Evolutionary conservation across 2,329 filamentous ascomycete species (phyloP).

Genomic region (Paraconiothyrium brasiliense): DNA sequence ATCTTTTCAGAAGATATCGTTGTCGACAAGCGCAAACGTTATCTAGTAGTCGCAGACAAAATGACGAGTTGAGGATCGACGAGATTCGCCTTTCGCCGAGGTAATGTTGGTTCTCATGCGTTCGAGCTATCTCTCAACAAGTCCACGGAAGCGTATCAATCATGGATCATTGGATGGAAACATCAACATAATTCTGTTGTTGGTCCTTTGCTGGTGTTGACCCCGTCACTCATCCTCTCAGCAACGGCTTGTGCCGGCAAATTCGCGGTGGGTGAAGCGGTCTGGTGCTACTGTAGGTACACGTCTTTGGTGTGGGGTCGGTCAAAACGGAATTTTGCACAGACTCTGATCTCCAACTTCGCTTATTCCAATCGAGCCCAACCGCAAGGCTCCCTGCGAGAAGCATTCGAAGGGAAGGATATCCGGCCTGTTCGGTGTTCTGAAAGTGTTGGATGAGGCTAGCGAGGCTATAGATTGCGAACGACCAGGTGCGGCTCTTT

Average conservation of each 20-base stretch:
- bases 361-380: conserved; percentile 12
- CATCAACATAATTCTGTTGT: background rate
- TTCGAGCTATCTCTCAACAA: conserved; percentile 12
- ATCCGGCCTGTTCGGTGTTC: conserved; percentile 15
- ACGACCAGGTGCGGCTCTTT: conserved; percentile 22
- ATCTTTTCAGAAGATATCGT: background rate
- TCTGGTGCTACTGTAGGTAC: conserved; percentile 20
- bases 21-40: background rate
- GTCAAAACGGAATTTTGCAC: background rate
- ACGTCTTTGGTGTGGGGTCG: conserved; percentile 14
- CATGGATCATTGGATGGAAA: background rate
- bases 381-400: background rate
- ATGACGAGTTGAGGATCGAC: background rate
- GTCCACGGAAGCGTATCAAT: background rate
- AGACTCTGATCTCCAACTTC: background rate
- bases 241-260: conserved; percentile 11
- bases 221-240: conserved; percentile 10
- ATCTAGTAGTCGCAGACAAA: background rate
- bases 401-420: background rate
- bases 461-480: conserved; percentile 27
- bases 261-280: conserved; percentile 2
- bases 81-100: background rate
- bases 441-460: conserved; percentile 23
- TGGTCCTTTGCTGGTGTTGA: background rate
- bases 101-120: background rate